Percentiles rank a stretch among this genome's conserved stretches.
Conservation (phyloP, 495 filamentous ascomycete species). For the Penicillium desertorum region DNA sequence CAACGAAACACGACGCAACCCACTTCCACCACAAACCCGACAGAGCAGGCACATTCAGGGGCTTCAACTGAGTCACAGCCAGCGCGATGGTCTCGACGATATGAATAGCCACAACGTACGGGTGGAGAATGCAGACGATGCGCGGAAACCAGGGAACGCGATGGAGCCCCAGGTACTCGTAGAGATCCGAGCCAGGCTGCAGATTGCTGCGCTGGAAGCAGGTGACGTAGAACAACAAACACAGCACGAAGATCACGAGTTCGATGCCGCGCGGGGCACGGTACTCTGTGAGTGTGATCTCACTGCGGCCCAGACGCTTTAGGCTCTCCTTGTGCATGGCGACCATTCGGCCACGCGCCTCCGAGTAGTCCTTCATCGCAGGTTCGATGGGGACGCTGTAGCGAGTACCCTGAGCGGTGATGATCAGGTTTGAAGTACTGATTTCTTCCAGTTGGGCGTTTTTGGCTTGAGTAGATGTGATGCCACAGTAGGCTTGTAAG, state of each 20-base stretch:
- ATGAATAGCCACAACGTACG: constrained; percentile 55
- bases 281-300: constrained; percentile 58
- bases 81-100: constrained; percentile 51
- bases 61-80: constrained; percentile 49
- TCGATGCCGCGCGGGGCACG: constrained; percentile 41
- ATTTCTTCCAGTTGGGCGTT: constrained; percentile 61
- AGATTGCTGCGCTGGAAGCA: constrained; percentile 54
- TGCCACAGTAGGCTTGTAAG: constrained; percentile 57
- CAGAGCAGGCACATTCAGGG: constrained; percentile 44
- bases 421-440: constrained; percentile 53
- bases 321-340: constrained; percentile 64
- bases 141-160: constrained; percentile 49
- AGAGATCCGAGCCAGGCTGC: constrained; percentile 52
- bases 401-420: constrained; percentile 47
- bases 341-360: constrained; percentile 63
- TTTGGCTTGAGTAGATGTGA: constrained; percentile 48
- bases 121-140: constrained; percentile 52
- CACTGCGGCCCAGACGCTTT: constrained; percentile 51
- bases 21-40: constrained; percentile 62
- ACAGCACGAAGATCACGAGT: constrained; percentile 44
- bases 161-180: constrained; percentile 47
- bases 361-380: constrained; percentile 57
- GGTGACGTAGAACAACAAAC: constrained; percentile 42
- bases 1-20: constrained; percentile 56
- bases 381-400: constrained; percentile 62